A percentile compares a stretch with the other conserved stretches of the same genome.
Evolutionary conservation across 2,329 filamentous ascomycete genomes (phyloP).

Genomic region (Claviceps monticola): DNA sequence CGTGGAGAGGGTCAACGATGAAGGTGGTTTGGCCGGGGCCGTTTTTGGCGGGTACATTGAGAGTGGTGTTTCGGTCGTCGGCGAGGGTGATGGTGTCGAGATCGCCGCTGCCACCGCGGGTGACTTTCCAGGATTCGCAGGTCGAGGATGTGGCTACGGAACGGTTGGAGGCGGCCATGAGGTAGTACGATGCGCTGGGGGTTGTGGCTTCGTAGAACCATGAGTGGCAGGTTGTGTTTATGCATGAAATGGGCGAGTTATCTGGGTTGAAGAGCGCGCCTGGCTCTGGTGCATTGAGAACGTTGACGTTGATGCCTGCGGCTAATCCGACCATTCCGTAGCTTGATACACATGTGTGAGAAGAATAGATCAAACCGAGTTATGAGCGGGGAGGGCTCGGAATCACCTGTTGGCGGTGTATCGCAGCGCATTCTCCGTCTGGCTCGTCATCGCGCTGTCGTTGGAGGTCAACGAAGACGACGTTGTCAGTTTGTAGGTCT

Average conservation of each 20-base stretch:
- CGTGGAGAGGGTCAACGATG: constrained; percentile 16
- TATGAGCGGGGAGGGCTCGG: not conserved
- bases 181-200: constrained; percentile 6
- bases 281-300: constrained; percentile 12
- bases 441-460: constrained; percentile 1
- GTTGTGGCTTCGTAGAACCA: constrained; percentile 23
- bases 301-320: constrained; percentile 9
- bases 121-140: constrained; percentile 19
- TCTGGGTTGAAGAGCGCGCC: constrained; percentile 19
- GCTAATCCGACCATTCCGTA: constrained; percentile 9
- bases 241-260: constrained; percentile 17
- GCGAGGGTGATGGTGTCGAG: constrained; percentile 14
- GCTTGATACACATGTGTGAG: not conserved
- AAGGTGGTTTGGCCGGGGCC: constrained; percentile 23
- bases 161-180: constrained; percentile 18
- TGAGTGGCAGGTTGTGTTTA: constrained; percentile 18
- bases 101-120: constrained; percentile 17
- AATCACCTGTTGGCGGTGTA: constrained; percentile 28
- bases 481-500: constrained; percentile 15
- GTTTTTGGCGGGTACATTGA: constrained; percentile 14
- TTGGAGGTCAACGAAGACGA: not conserved
- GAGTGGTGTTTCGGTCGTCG: constrained; percentile 10
- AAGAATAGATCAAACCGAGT: no score
- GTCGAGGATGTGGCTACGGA: constrained; percentile 15
- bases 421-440: constrained; percentile 19